Conservation (phyloP, 148 eudicot species). For the Chenopodium suecicum region DNA sequence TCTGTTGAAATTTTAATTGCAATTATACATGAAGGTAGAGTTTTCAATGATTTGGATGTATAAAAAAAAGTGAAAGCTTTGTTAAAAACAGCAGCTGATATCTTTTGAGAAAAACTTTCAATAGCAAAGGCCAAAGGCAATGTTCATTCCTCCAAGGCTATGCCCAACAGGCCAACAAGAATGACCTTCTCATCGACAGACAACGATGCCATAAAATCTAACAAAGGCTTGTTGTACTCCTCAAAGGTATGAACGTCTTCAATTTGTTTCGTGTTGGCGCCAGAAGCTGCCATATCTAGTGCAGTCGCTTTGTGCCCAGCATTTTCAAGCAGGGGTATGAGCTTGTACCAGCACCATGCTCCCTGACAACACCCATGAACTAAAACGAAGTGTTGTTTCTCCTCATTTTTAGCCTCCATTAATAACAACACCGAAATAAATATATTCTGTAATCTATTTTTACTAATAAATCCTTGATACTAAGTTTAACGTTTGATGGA, state of each 20-base stretch:
- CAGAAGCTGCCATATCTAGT: neutral
- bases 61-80: no score
- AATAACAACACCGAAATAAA: no score
- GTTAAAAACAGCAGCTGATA: neutral
- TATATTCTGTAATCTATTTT: no score
- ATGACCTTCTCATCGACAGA: neutral
- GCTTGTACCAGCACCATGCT: neutral
- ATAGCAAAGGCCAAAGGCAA: neutral
- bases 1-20: no score
- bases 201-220: neutral
- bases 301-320: neutral
- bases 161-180: neutral
- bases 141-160: neutral
- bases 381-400: no score
- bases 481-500: no score
- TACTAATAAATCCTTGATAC: no score
- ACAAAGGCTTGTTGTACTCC: neutral
- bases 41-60: no score
- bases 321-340: neutral
- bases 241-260: neutral
- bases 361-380: neutral
- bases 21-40: no score
- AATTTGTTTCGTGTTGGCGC: neutral
- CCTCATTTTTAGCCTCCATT: no score
- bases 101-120: neutral